Evolutionary conservation across 352 stramenopile species (phyloP).

Genomic region (Pythium scleroteichum): DNA sequence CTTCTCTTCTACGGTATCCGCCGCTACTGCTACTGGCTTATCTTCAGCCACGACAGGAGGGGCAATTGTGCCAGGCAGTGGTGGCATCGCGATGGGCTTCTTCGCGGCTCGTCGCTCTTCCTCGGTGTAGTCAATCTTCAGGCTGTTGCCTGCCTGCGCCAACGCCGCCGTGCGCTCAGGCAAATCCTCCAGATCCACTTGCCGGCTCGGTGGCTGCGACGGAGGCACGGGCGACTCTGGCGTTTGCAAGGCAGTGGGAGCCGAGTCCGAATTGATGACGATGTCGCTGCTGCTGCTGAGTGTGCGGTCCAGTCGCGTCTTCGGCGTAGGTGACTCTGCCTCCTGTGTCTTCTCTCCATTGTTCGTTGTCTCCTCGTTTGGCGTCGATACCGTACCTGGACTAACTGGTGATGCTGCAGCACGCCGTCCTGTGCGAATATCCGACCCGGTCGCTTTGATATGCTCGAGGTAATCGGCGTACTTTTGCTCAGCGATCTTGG

Average conservation of each 20-base stretch:
- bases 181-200: conserved; percentile 54
- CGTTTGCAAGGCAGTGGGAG: not conserved
- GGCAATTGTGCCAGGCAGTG: not conserved
- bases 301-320: conserved; percentile 18
- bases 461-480: conserved; percentile 77
- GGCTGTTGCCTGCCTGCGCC: conserved; percentile 28
- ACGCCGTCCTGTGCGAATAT: conserved; percentile 68
- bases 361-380: conserved; percentile 16
- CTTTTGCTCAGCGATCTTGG: conserved; percentile 68
- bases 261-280: conserved; percentile 22
- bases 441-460: conserved; percentile 63
- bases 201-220: not conserved
- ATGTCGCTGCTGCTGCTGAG: conserved; percentile 41
- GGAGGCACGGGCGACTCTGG: not conserved
- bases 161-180: conserved; percentile 40
- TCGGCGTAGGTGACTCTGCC: conserved; percentile 8
- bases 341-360: conserved; percentile 6
- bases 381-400: conserved; percentile 1
- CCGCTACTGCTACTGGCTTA: not conserved
- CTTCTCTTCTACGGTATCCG: not conserved
- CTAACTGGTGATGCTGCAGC: conserved; percentile 4
- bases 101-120: conserved; percentile 12
- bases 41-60: not conserved
- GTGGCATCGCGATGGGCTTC: conserved; percentile 1
- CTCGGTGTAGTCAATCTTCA: conserved; percentile 54